These are phyloP conservation scores for Alternaria incomplexa DNA, from an alignment of 2,329 filamentous ascomycete genomes.

Conservation along the genomic window DNA sequence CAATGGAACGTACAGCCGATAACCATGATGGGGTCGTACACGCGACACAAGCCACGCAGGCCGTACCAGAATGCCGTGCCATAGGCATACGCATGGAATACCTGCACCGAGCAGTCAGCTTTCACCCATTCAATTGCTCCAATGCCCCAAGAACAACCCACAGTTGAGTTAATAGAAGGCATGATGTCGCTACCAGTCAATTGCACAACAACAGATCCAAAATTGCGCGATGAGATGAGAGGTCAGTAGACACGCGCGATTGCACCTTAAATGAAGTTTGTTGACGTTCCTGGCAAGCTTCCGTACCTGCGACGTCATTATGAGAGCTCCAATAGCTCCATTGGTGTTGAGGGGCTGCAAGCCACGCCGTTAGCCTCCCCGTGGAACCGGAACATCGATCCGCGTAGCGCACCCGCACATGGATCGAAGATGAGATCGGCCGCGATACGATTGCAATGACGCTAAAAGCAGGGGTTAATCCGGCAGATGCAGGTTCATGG, in stretches of 20 bases:
- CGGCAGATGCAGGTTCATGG: background rate
- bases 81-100: slow-evolving; percentile 34
- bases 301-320: slow-evolving; percentile 19
- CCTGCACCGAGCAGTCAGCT: slow-evolving; percentile 2
- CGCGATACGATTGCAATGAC: background rate
- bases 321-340: slow-evolving; percentile 20
- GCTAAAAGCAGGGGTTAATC: background rate
- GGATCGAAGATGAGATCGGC: slow-evolving; percentile 3
- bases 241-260: background rate
- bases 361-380: slow-evolving; percentile 1
- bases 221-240: background rate
- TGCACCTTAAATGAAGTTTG: background rate
- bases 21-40: slow-evolving; percentile 35
- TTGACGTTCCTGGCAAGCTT: background rate
- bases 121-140: background rate
- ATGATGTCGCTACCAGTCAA: background rate
- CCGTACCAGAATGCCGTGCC: slow-evolving; percentile 37
- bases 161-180: slow-evolving; percentile 11
- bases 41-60: slow-evolving; percentile 30
- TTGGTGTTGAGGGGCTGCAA: slow-evolving; percentile 16
- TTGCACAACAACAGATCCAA: background rate
- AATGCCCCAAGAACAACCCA: background rate
- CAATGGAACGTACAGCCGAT: slow-evolving; percentile 20
- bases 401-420: slow-evolving; percentile 1
- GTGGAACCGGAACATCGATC: background rate